Base-by-base conservation (phyloP, 2,329 filamentous ascomycete genomes). In the Claviceps sp. region DNA sequence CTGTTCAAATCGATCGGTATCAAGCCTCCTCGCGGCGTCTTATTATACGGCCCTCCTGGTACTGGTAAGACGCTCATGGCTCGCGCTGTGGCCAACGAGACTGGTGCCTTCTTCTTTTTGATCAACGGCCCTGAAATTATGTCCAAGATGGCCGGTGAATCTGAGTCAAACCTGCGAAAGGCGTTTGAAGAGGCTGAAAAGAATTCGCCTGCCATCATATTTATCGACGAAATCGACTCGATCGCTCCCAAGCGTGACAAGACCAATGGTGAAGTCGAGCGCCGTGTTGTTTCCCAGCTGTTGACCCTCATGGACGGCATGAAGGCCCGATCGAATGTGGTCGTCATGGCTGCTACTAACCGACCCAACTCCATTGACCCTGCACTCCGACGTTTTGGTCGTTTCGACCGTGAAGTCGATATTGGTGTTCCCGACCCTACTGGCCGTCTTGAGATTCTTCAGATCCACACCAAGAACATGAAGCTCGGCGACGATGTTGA, bases 391-490 rank as follows among this genome's bases (percentile, higher is more conserved):
- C 91, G 93, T 70, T 97, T 95, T 72, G 93, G 93, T 58, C 93
- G 93, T 72, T 97, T 98, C 76, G 93, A 98, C 69, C 93, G 93
- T 69, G 93, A 97, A 72, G 91, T 98, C 58, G 93, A 98, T 66
- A 96, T 98, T 65, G 90, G 91, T 65, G 95, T 97, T 60, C 93
- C 93, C 51, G 93, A 97, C 74, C 93, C 93, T 49, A 97, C 91
- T 62, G 93, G 93, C 58, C 93, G 93, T 79, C 86, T 98, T 40
- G 93, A 98, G 79, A 97, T 98, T 65, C 84, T 98, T 55, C 89
- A 95, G 72, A 98, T 98, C 61, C 93, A 98, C 80, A 98, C 93
- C 71, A 98, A 98, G 85, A 98, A 98, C 81, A 98, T 98, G 93
- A 98, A 98, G 79, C 82, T 98, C 56, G 89, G 73, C 54, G 93